Base-by-base conservation (phyloP, 306 rosid genomes). In the Macrotyloma uniflorum region DNA sequence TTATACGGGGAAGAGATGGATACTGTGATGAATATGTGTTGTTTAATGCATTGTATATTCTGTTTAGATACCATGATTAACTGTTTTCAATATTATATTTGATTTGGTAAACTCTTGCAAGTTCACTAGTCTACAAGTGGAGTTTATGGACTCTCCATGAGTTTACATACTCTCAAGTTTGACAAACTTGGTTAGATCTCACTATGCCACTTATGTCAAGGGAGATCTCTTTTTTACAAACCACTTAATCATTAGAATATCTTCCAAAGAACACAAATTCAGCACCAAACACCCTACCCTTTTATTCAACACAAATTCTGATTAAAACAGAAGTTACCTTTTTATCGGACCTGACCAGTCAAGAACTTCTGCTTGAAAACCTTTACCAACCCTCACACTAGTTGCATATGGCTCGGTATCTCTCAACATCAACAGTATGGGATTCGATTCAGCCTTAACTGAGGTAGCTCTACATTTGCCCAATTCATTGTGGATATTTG, bases 281-380 rank as follows among this genome's bases (percentile, higher is more conserved):
- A 57, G 8, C 30, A 26, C 64, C 35, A 57, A 12, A 57, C 7
- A 24, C 64, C 64, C 33, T 24, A 55, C 33, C 62, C 30, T 23
- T 22, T 47, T 14, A 47, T 16, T 15, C 1, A 47, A 47, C 20
- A n/a, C n/a, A n/a, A n/a, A n/a, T 78, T 79, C 28, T 70, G 78
- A 51, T 70, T 65, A 57, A 19, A 63, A 76, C 71, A 40, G 53
- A 80, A 86, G 86, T 67, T 88, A 95, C 98, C 84, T 82, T 70
- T 65, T 67, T 65, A 66, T 81, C 14, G 93, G 89, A 81, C 93
- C 96, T 53, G 88, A 87, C 98, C 98, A 92, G 35, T 86, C 92
- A 57, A 75, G 90, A 69, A 95, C 90, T 74, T 91, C 91, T 26
- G 89, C 98, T 87, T 95, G 98, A 91, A 92, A 95, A 72, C 95